phyloP scores from a whole-genome alignment of 768 basidiomycete genomes.

The Boletus pseudopeckii region DNA sequence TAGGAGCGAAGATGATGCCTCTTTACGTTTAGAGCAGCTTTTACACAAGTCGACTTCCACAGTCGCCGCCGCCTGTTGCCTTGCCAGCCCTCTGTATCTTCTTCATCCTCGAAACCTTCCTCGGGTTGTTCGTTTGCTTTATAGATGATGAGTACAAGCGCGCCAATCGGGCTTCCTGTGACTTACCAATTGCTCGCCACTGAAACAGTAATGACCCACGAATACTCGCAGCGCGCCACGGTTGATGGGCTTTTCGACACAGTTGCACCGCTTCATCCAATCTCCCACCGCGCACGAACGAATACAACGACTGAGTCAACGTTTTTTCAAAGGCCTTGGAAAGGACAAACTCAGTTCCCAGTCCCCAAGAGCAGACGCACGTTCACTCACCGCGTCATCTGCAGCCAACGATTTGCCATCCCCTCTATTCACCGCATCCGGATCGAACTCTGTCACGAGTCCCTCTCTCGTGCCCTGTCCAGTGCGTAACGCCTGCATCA shows the following conservation, averaged over 20 bases:
- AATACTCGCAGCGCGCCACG: constrained; percentile 90
- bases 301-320: constrained; percentile 72
- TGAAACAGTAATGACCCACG: constrained; percentile 77
- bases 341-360: not conserved
- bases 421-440: constrained; percentile 68
- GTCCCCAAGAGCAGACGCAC: not conserved
- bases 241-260: constrained; percentile 78
- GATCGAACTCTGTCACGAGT: constrained; percentile 70
- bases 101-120: constrained; percentile 44
- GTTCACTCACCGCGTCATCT: constrained; percentile 68
- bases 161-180: not conserved
- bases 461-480: constrained; percentile 45
- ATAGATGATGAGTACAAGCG: constrained; percentile 33
- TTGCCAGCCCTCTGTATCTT: constrained; percentile 48
- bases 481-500: constrained; percentile 61
- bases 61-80: constrained; percentile 77
- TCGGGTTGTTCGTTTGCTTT: constrained; percentile 48
- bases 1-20: not conserved
- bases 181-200: constrained; percentile 70
- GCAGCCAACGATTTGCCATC: constrained; percentile 58
- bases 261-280: constrained; percentile 81
- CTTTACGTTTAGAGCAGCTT: constrained; percentile 71
- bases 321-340: constrained; percentile 76
- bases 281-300: constrained; percentile 79
- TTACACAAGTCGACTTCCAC: constrained; percentile 87